Evolutionary conservation across 2,329 filamentous ascomycete genomes (phyloP), one percentile per base, ranked within the genome.

Genomic region (Fusarium aywerte): DNA sequence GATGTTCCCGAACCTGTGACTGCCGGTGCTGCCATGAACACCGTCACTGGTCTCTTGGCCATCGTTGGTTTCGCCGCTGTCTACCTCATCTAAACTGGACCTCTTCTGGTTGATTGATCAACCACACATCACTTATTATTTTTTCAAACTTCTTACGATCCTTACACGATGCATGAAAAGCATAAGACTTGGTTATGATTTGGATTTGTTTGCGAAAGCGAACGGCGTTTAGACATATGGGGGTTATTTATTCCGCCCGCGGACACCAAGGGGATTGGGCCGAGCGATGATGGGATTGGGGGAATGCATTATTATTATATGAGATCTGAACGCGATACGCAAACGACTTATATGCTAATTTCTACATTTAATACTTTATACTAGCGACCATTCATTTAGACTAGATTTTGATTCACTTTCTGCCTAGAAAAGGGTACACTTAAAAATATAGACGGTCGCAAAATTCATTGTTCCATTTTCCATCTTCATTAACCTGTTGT

Each of bases 51-150:
- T 21, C 71, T 78, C 12, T 73, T 80, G 23, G 81, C 77, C 8
- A 72, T 76, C 13, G 71, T 79, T 23, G 82, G 80, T 21, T 58
- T 81, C 31, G 67, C 78, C 11, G 81, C 76, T 44, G 80, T 74
- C 53, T 80, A 77, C 68, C 73, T 84, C 58, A 58, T 84, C 52
- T 85, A 79, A 79, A 47, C 21, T 36, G 45, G 40, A 27, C 27
- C 47, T 20, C 21, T 20, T 29, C 9, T 18, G 40, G 47, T 47
- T 29, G 27, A 27, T 35, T 52, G 40, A 29, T 43, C 4, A 15
- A 39, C 40, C 15, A 39, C 20, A 35, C 20, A 27, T 27, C 8
- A 15, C n/a, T 29, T 43, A 16, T 29, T 43, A 20, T 25, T 48
- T 18, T 54, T 27, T 43, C 51, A 59, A 66, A 56, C 40, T 67